Evolutionary conservation across 306 rosid genomes (phyloP).

Genomic region (Rosa multiflora): DNA sequence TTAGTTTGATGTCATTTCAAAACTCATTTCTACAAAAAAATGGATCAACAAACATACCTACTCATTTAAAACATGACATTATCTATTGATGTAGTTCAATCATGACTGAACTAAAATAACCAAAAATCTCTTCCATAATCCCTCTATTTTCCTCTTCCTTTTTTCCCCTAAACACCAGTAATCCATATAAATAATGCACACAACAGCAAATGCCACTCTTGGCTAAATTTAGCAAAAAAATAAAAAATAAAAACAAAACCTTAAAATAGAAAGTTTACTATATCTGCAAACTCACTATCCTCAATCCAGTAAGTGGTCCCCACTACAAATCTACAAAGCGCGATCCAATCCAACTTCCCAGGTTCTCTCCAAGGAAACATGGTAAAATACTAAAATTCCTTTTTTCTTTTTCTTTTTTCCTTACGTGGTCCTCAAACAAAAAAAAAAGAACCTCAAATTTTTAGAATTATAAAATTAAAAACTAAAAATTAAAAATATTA

Average conservation of each 20-base stretch:
- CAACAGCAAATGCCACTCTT: not conserved
- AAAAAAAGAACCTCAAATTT: too few relatives aligned
- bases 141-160: not conserved
- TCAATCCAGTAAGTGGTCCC: not conserved
- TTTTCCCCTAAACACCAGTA: not conserved
- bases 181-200: too few relatives aligned
- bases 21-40: too few relatives aligned
- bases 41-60: too few relatives aligned
- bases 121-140: not conserved
- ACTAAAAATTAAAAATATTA: not conserved
- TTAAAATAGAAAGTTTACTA: constrained; percentile 1
- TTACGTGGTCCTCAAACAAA: not conserved
- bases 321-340: not conserved
- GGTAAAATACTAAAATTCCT: not conserved
- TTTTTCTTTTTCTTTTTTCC: too few relatives aligned
- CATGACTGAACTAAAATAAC: not conserved
- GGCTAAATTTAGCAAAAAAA: not conserved
- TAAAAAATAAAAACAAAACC: not conserved
- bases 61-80: too few relatives aligned
- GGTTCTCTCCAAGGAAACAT: constrained; percentile 14
- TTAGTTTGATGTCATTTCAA: too few relatives aligned
- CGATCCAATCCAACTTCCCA: constrained; percentile 9
- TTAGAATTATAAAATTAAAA: not conserved
- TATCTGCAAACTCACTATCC: not conserved
- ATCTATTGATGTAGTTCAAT: not conserved